phyloP scores from a whole-genome alignment of 805 yeast species.

The Kuraishia cidri region DNA sequence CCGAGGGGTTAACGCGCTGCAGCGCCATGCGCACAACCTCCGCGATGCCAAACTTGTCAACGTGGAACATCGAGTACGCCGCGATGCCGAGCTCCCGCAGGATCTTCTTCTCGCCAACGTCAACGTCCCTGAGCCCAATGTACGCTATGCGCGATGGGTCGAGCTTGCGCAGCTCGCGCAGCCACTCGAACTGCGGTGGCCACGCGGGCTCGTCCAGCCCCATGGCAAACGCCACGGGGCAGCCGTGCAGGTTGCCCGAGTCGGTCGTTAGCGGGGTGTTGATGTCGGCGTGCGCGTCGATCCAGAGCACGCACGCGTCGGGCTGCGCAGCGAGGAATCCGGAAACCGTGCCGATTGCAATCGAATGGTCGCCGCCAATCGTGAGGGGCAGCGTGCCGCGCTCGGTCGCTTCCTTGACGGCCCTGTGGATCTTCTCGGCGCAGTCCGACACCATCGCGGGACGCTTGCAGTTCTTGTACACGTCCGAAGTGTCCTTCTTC shows the following conservation, averaged over 20 bases:
- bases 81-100: constrained; percentile 63
- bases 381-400: constrained; percentile 63
- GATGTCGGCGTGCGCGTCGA: constrained; percentile 97
- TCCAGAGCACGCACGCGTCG: constrained; percentile 88
- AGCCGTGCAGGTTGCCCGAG: constrained; percentile 92
- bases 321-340: constrained; percentile 77
- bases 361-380: constrained; percentile 94
- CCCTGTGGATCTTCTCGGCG: constrained; percentile 50
- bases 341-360: constrained; percentile 87
- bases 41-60: constrained; percentile 89
- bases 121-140: constrained; percentile 93
- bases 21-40: constrained; percentile 89
- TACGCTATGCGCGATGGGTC: constrained; percentile 71
- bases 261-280: constrained; percentile 79
- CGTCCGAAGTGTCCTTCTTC: constrained; percentile 37
- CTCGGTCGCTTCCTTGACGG: constrained; percentile 43
- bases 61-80: constrained; percentile 92
- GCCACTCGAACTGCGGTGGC: constrained; percentile 76
- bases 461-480: constrained; percentile 52
- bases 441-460: constrained; percentile 73
- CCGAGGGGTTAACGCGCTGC: constrained; percentile 63
- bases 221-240: constrained; percentile 87
- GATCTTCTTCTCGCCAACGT: constrained; percentile 72
- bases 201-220: constrained; percentile 63
- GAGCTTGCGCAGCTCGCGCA: constrained; percentile 46